Percentiles rank a stretch among this genome's conserved stretches.
Conservation (phyloP, 106 monocot species). For the Dendrobium officinale region DNA sequence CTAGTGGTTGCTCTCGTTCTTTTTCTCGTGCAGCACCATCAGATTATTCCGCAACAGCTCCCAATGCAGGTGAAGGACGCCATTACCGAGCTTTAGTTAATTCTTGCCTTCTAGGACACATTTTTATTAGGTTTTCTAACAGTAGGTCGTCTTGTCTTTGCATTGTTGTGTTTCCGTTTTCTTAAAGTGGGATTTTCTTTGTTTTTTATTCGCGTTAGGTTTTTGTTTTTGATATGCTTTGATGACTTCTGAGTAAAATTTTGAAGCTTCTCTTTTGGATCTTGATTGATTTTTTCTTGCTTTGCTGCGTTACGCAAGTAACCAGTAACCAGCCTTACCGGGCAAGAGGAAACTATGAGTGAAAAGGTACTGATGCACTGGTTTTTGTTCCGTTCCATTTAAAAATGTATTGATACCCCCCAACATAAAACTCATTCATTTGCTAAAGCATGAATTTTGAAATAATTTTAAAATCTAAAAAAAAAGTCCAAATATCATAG, state of each 20-base stretch:
- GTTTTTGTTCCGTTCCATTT: not conserved
- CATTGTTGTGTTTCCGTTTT: not conserved
- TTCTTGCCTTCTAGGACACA: not conserved
- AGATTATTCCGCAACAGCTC: not conserved
- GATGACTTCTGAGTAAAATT: no score
- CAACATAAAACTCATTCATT: no score
- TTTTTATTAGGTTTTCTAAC: not conserved
- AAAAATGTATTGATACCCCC: no score
- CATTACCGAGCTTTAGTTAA: not conserved
- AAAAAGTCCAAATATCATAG: no score
- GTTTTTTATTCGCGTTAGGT: no score
- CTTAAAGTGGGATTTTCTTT: no score
- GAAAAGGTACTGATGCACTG: not conserved
- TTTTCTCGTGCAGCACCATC: slow-evolving; percentile 4
- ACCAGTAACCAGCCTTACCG: not conserved
- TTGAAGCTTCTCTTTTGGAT: not conserved
- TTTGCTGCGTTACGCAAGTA: not conserved
- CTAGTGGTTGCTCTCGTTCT: not conserved
- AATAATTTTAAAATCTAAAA: no score
- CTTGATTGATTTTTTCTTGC: not conserved
- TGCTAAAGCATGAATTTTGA: no score
- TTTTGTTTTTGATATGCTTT: no score
- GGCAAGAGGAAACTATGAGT: not conserved
- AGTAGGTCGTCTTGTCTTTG: not conserved
- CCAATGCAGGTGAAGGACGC: not conserved